Evolutionary conservation across 768 basidiomycete species (phyloP), one percentile per base, ranked within the genome.

Genomic region (Chiua virens): DNA sequence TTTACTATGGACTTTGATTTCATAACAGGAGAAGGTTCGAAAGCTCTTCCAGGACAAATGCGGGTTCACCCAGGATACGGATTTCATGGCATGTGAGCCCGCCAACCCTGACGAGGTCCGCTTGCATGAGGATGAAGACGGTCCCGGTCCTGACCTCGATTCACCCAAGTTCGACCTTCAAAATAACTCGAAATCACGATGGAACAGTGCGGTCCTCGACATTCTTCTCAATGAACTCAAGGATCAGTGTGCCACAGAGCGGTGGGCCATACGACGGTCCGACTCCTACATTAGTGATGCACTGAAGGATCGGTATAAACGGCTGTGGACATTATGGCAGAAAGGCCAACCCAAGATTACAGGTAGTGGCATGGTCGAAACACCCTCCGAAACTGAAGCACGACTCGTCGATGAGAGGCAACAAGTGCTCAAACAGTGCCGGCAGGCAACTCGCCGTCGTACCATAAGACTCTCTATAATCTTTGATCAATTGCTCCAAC

Each of bases 21-120:
- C 2, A 42, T 25, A 6, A 42, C 25, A 49, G 47, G 43, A 3
- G 6, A 42, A 45, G 25, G 30, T 53, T 23, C 20, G n/a, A n/a
- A 34, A 9, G 8, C 42, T 54, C 18, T 54, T 54, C n/a, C 46
- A 50, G 14, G 43, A 49, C 2, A 37, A 36, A 22, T 39, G 50
- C 18, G 30, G 18, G 11, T 50, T 54, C 20, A 10, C 25, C 11
- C 49, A 54, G 22, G 43, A 54, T 2, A 11, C 4, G 3, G 15
- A 54, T 34, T 45, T 54, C 38, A 50, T 49, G 1, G 9, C 23
- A 15, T 39, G 50, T 35, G 3, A 40, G 1, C 4, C 32, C 3
- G 49, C 49, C 3, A 6, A 22, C n/a, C 5, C 0, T 5, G 45
- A 45, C 6, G 54, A 55, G 32, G 41, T 51, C 3, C 25, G 47